phyloP scores from a whole-genome alignment of 345 rosid species.

The Eucalyptus grandis region DNA sequence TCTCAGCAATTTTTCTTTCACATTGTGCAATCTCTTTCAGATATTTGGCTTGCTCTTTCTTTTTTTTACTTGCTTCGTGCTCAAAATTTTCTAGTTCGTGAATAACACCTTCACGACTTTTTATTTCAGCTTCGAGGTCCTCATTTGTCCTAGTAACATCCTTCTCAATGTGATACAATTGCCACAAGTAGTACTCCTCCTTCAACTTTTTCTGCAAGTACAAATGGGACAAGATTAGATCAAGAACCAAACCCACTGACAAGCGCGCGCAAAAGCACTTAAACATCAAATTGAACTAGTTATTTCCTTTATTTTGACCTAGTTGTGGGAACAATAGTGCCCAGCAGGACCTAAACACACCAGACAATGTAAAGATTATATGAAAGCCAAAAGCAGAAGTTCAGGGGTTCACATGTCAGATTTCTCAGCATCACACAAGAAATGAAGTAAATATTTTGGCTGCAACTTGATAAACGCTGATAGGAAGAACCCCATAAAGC shows the following conservation, averaged over 20 bases:
- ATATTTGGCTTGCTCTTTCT: slow-evolving; percentile 70
- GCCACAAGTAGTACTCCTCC: slow-evolving; percentile 80
- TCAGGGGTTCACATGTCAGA: not conserved
- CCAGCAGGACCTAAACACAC: not conserved
- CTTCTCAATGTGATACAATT: slow-evolving; percentile 63
- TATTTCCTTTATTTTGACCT: not conserved
- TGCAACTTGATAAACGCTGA: not conserved
- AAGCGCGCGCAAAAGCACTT: not conserved
- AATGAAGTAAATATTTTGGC: not conserved
- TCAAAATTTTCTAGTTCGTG: slow-evolving; percentile 56
- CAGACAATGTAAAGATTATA: not conserved
- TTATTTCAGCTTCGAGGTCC: slow-evolving; percentile 61
- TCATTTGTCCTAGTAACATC: slow-evolving; percentile 49
- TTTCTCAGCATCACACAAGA: not conserved
- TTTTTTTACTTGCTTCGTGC: slow-evolving; percentile 47
- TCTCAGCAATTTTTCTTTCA: slow-evolving; percentile 81
- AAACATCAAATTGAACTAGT: not conserved
- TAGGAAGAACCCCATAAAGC: not conserved
- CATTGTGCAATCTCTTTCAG: slow-evolving; percentile 63
- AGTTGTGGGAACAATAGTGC: not conserved
- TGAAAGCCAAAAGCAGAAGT: not conserved
- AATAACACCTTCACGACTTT: slow-evolving; percentile 46
- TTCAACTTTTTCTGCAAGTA: slow-evolving; percentile 69
- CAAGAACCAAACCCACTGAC: not conserved
- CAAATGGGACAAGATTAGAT: not conserved